Conservation (phyloP, 345 rosid species). For the Heritiera fomes region DNA sequence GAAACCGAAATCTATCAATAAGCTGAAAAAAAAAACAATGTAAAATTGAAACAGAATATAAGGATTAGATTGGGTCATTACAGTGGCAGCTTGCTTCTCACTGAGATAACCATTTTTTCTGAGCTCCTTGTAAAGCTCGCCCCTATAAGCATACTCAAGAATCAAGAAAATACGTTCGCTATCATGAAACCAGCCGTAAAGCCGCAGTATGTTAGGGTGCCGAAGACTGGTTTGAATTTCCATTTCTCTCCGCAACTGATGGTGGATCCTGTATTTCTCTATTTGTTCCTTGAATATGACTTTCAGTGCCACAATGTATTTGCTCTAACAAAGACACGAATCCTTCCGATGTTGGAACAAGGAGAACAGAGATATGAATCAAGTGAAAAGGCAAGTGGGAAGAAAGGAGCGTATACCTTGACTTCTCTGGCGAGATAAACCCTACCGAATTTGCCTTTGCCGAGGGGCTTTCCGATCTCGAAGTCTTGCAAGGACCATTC, state of each 20-base stretch:
- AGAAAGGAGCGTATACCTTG: conserved; percentile 39
- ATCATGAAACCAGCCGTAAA: conserved; percentile 91
- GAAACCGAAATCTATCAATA: too few species aligned
- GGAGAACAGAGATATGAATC: not conserved
- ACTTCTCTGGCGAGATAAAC: conserved; percentile 87
- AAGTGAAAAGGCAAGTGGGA: not conserved
- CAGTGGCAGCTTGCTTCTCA: conserved; percentile 82
- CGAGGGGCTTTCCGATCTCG: conserved; percentile 90
- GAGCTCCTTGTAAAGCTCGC: conserved; percentile 78
- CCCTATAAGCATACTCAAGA: conserved; percentile 91
- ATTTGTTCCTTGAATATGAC: conserved; percentile 85
- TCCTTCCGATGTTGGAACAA: not conserved
- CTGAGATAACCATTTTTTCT: conserved; percentile 56
- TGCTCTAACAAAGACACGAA: conserved; percentile 43
- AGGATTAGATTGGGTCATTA: conserved; percentile 22
- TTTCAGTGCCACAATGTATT: conserved; percentile 79
- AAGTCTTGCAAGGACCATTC: conserved; percentile 71
- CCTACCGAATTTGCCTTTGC: conserved; percentile 87
- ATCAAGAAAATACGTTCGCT: conserved; percentile 71
- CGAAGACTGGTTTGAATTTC: too few species aligned
- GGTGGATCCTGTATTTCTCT: conserved; percentile 77
- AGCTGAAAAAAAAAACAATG: too few species aligned
- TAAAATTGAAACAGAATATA: too few species aligned
- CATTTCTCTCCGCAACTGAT: conserved; percentile 53
- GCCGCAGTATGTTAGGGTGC: conserved; percentile 77